Evolutionary conservation across 441 rosid species (phyloP), one percentile per base, ranked within the genome.

Genomic region (Jatropha multifida): DNA sequence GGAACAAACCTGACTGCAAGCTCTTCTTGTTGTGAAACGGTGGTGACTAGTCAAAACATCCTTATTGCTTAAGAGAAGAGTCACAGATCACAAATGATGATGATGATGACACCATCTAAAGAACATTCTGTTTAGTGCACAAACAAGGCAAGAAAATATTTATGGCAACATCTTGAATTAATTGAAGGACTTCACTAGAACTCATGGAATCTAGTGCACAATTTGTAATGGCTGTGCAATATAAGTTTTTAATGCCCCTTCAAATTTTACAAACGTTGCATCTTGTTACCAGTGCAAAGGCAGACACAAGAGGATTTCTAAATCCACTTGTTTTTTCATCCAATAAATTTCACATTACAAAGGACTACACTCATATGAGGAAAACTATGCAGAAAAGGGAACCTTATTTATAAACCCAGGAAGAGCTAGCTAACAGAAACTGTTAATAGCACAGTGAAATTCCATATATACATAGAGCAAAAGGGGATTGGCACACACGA

Each of bases 21-120:
- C 80, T 95, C 95, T 70, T 97, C 97, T 85, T 94, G 98, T 76
- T 92, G 97, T 69, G 99, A 92, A 75, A 96, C 97, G 89, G 89
- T 88, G 72, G 96, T 89, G 60, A 94, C 96, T 64, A 92, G 85
- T 81, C 23, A 54, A 54, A n/a, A 7, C 18, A 54, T 17, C 8
- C 23, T 54, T 54, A 18, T 18, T 54, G 58, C 58, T 54, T 4
- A 54, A 9, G 0, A 52, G 58, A 17, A 13, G 58, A 52, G 20
- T 17, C 20, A 4, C 58, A 3, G 18, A 52, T 15, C 58, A 15
- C n/a, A 4, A 52, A 3, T 44, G 48, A 1, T 44, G 48, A 52
- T 7, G 58, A 51, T 7, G 12, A 46, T 2, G 49, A 12, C 14
- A 54, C 58, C 56, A 5, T 54, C 20, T 54, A 54, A 54, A 54